Conservation (phyloP, 2,329 filamentous ascomycete genomes). For the Colletotrichum euphorbiae region DNA sequence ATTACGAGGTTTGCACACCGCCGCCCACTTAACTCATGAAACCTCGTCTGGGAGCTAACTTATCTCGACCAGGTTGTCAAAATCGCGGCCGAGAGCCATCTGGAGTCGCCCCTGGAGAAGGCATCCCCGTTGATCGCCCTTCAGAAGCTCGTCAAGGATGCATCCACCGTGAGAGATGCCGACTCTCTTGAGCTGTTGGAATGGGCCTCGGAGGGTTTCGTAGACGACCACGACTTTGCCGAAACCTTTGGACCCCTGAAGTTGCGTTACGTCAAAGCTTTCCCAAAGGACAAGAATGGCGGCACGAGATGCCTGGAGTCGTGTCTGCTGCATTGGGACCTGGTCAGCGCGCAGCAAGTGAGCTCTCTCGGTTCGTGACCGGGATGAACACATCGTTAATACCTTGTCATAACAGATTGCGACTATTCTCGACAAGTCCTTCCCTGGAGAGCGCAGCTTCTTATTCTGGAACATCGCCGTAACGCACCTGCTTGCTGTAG, state of each 20-base stretch:
- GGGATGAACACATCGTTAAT: not conserved
- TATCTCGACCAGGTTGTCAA: conserved; percentile 54
- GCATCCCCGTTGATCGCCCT: conserved; percentile 58
- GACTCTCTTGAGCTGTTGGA: conserved; percentile 67
- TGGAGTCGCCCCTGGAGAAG: conserved; percentile 62
- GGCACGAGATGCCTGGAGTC: conserved; percentile 61
- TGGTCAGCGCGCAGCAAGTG: conserved; percentile 68
- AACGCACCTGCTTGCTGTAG: conserved; percentile 65
- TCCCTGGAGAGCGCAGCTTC: conserved; percentile 59
- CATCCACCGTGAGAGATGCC: conserved; percentile 59
- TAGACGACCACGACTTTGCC: conserved; percentile 55
- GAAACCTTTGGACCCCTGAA: conserved; percentile 63
- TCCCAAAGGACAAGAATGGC: conserved; percentile 58
- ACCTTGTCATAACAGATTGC: conserved; percentile 58
- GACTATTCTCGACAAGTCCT: conserved; percentile 63
- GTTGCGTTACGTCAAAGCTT: conserved; percentile 63
- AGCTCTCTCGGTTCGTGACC: conserved; percentile 14
- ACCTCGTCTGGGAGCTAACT: too few relatives aligned
- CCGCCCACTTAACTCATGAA: not conserved
- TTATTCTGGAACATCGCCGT: conserved; percentile 68
- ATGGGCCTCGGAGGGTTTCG: conserved; percentile 60
- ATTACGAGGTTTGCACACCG: conserved; percentile 61
- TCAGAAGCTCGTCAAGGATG: conserved; percentile 60
- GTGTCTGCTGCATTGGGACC: conserved; percentile 66
- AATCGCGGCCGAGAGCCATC: conserved; percentile 62